Evolutionary conservation across 306 rosid genomes (phyloP).

Genomic region (Hippophae rhamnoides): DNA sequence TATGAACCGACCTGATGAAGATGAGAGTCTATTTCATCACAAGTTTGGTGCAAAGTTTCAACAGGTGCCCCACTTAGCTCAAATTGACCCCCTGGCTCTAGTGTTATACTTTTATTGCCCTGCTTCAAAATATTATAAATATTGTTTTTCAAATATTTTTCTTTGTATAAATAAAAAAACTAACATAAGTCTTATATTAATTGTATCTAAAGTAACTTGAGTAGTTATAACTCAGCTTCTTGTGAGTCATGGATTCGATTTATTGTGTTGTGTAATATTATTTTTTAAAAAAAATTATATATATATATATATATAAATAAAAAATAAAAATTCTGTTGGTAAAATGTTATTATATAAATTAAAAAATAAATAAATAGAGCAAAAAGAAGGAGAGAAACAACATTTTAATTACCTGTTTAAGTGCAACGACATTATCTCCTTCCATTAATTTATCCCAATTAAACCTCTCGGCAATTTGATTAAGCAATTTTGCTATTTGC

Average conservation of each 20-base stretch:
- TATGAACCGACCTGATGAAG: conserved; percentile 36
- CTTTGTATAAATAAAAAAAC: too few species aligned
- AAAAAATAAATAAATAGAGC: background rate
- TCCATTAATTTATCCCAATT: background rate
- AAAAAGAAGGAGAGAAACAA: conserved; percentile 2
- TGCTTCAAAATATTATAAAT: background rate
- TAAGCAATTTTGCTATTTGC: conserved; percentile 46
- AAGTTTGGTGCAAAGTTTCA: conserved; percentile 58
- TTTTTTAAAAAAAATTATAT: too few species aligned
- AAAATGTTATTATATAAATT: background rate
- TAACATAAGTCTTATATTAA: too few species aligned
- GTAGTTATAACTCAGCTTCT: too few species aligned
- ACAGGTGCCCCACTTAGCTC: conserved; percentile 60
- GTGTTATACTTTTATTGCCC: conserved; percentile 55
- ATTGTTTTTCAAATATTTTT: too few species aligned
- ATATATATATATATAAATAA: too few species aligned
- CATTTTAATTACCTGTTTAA: background rate
- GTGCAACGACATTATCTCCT: background rate
- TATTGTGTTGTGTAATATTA: too few species aligned
- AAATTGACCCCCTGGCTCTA: conserved; percentile 68
- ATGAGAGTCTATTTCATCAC: conserved; percentile 52
- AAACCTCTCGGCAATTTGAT: conserved; percentile 17
- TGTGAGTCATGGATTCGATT: too few species aligned
- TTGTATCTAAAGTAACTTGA: too few species aligned
- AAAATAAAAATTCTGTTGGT: too few species aligned